Conservation (phyloP, 2,329 filamentous ascomycete species). For the Penicillium corylophilum region DNA sequence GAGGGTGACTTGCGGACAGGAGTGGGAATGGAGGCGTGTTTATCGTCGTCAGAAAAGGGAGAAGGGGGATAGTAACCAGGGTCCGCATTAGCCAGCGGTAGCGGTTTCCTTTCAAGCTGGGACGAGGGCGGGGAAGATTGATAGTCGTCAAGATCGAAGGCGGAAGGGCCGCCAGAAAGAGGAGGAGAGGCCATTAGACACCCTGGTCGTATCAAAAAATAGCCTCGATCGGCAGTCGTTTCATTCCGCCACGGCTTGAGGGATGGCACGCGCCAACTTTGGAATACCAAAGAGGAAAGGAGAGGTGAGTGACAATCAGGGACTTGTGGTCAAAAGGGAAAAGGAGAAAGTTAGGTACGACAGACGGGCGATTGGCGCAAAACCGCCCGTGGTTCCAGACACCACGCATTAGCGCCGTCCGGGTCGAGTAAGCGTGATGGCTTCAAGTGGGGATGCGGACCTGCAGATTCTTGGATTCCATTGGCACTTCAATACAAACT, state of each 20-base stretch:
- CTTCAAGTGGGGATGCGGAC: slow-evolving; percentile 13
- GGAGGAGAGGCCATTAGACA: slow-evolving; percentile 23
- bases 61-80: slow-evolving; percentile 20
- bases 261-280: slow-evolving; percentile 2
- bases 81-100: slow-evolving; percentile 50
- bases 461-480: slow-evolving; percentile 10
- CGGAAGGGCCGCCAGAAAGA: slow-evolving; percentile 19
- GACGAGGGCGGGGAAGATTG: slow-evolving; percentile 8
- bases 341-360: slow-evolving; percentile 9
- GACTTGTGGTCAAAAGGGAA: slow-evolving; percentile 3
- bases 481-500: slow-evolving; percentile 17
- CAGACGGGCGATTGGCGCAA: slow-evolving; percentile 19
- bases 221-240: slow-evolving; percentile 24
- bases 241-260: slow-evolving; percentile 23
- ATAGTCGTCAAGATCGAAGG: slow-evolving; percentile 11
- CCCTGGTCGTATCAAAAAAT: slow-evolving; percentile 23
- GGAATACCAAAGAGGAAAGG: slow-evolving; percentile 21
- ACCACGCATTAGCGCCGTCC: slow-evolving; percentile 2
- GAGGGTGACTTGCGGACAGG: slow-evolving; percentile 20
- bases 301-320: slow-evolving; percentile 8
- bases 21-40: slow-evolving; percentile 19
- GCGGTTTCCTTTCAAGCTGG: slow-evolving; percentile 53
- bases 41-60: slow-evolving; percentile 27
- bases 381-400: slow-evolving; percentile 21
- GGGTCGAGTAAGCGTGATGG: slow-evolving; percentile 4